phyloP scores from a whole-genome alignment of 208 protist species.

The Crithidia sp. region DNA sequence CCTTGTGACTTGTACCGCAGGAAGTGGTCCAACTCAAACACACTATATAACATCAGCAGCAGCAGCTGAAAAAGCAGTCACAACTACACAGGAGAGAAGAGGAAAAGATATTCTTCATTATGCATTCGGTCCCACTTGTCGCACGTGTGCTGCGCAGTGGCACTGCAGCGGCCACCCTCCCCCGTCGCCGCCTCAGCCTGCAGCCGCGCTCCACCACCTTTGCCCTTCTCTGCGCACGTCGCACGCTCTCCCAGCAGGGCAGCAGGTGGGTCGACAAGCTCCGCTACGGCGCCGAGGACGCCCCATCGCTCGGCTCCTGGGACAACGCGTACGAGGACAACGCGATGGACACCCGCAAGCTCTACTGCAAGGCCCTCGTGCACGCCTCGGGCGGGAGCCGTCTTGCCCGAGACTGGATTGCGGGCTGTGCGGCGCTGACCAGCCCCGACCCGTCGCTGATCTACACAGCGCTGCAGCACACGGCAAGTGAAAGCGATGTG shows the following conservation, averaged over 20 bases:
- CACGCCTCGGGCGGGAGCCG: conserved; percentile 69
- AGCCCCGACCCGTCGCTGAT: conserved; percentile 56
- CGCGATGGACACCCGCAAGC: conserved; percentile 51
- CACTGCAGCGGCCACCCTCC: background rate
- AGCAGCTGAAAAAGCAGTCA: no score
- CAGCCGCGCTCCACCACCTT: background rate
- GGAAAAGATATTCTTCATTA: no score
- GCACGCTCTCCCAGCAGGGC: conserved; percentile 38
- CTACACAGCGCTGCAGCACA: conserved; percentile 72
- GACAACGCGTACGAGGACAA: conserved; percentile 36
- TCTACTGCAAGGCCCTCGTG: conserved; percentile 87
- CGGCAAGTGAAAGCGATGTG: conserved; percentile 60
- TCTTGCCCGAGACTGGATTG: conserved; percentile 80
- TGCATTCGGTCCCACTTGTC: background rate
- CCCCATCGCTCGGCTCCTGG: conserved; percentile 57
- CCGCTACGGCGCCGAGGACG: conserved; percentile 54
- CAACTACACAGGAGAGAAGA: no score
- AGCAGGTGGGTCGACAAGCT: conserved; percentile 52
- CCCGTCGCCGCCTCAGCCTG: conserved; percentile 7
- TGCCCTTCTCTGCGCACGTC: background rate
- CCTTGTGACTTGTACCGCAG: no score
- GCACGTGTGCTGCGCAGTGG: background rate
- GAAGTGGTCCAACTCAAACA: no score
- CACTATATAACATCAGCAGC: no score
- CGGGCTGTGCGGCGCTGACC: conserved; percentile 60